Evolutionary conservation across 1,284 basidiomycete species (phyloP), one percentile per base, ranked within the genome.

Genomic region (Somion occarium): DNA sequence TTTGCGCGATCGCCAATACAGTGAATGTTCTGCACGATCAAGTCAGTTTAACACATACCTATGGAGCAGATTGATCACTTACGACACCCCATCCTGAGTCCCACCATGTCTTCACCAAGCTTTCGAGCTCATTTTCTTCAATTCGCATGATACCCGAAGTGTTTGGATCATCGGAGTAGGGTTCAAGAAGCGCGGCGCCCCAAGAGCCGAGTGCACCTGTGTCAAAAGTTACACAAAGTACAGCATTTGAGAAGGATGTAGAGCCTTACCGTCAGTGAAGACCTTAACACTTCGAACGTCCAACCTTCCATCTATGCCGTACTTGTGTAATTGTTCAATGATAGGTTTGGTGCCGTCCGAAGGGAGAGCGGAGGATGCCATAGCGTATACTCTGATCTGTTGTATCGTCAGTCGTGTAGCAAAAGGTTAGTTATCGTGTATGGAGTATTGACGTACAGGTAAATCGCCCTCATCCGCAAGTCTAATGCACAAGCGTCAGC

Each of bases 1-100:
- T 95, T 96, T 26, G 92, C 93, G 43, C 83, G 79, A 62, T 98
- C 95, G 1, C 95, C 95, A 23, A 97, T 97, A 49, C 89, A 91
- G 62, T 98, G 93, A 11, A 91, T 81, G 56, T 91, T 92, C 88
- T 92, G 45, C n/a, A n/a, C n/a, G 5, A 19, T 19, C 45, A 5
- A 34, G 30, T 15, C 42, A 23, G 20, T 15, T 13, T 23, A 43
- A 5, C 19, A 43, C 5, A 9, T 9, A 37, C 19, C 39, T 18
- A 9, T 41, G 5, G 7, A 41, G 39, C 13, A 41, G 15, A 11
- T 49, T 42, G 38, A 20, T 25, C 49, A 67, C 84, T 54, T 62
- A 92, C 90, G 51, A 86, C 79, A 65, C 86, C 83, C 76, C 84
- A 85, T 0, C 76, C 79, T 56, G 85, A 80, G 51, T 78, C 69